phyloP scores from a whole-genome alignment of 2,329 filamentous ascomycete genomes.

The Fusarium tricinctum region DNA sequence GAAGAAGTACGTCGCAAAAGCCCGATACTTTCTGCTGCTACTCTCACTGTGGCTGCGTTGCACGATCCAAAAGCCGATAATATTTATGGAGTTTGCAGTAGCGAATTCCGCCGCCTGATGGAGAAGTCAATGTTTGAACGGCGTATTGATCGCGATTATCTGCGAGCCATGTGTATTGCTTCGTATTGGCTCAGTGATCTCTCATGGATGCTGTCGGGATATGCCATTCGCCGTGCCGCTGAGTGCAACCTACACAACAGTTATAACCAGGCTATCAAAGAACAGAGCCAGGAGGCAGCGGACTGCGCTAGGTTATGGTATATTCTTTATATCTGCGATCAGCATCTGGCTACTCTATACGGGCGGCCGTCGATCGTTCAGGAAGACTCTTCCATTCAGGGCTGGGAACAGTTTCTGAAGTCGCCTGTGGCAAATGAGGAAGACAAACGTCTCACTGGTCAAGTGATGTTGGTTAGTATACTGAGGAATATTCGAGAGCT shows the following conservation, averaged over 20 bases:
- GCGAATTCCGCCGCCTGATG: slow-evolving; percentile 70
- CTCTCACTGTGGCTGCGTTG: slow-evolving; percentile 70
- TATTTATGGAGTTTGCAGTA: slow-evolving; percentile 67
- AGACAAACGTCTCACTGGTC: slow-evolving; percentile 70
- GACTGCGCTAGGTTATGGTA: slow-evolving; percentile 73
- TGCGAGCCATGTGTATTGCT: slow-evolving; percentile 72
- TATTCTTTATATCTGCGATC: slow-evolving; percentile 71
- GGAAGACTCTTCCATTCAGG: slow-evolving; percentile 69
- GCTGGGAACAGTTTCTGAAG: slow-evolving; percentile 69
- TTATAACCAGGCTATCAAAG: slow-evolving; percentile 57
- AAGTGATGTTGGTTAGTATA: slow-evolving; percentile 71
- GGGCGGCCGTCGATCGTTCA: slow-evolving; percentile 70
- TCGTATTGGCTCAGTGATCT: slow-evolving; percentile 75
- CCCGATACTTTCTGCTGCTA: slow-evolving; percentile 67
- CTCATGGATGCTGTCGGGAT: slow-evolving; percentile 72
- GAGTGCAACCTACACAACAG: slow-evolving; percentile 62
- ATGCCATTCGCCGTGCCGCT: slow-evolving; percentile 64
- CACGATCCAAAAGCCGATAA: slow-evolving; percentile 68
- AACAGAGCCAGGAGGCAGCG: slow-evolving; percentile 59
- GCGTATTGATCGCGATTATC: slow-evolving; percentile 62
- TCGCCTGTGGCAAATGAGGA: slow-evolving; percentile 65
- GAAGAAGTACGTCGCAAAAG: slow-evolving; percentile 68
- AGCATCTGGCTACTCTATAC: slow-evolving; percentile 73
- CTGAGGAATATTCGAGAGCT: slow-evolving; percentile 68
- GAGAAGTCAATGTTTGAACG: slow-evolving; percentile 60